phyloP scores from a whole-genome alignment of 2,329 filamentous ascomycete species.

The Clonostachys sp. region DNA sequence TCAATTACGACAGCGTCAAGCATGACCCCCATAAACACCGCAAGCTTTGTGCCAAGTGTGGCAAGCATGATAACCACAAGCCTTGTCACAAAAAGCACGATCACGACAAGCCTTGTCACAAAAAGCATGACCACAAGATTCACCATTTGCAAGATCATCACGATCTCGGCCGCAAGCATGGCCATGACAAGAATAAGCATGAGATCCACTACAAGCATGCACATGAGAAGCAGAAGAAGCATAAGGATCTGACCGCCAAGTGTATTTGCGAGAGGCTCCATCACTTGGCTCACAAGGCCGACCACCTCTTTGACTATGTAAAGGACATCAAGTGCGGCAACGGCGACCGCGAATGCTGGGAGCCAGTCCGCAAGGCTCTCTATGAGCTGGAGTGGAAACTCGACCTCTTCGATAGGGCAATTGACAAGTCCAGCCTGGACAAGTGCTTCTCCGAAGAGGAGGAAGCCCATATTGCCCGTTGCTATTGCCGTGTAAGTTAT shows the following conservation, averaged over 20 bases:
- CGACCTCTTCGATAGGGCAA: slow-evolving; percentile 15
- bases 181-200: background rate
- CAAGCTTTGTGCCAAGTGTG: no score
- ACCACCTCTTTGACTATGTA: slow-evolving; percentile 11
- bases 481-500: slow-evolving; percentile 13
- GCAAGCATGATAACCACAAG: no score
- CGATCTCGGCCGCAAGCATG: no score
- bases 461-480: slow-evolving; percentile 15
- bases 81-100: no score
- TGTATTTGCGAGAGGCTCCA: slow-evolving; percentile 13
- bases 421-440: slow-evolving; percentile 15
- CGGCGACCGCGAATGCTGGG: slow-evolving; percentile 14
- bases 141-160: no score
- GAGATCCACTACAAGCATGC: slow-evolving; percentile 3
- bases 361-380: slow-evolving; percentile 12
- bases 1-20: no score
- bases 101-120: no score
- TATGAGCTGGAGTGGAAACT: slow-evolving; percentile 17
- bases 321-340: slow-evolving; percentile 10
- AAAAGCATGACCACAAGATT: no score
- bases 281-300: slow-evolving; percentile 12
- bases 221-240: slow-evolving; percentile 3
- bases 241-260: slow-evolving; percentile 12
- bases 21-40: no score
- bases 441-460: slow-evolving; percentile 14